Base-by-base conservation (phyloP, 495 filamentous ascomycete species). In the Trichoderma gamsii region DNA sequence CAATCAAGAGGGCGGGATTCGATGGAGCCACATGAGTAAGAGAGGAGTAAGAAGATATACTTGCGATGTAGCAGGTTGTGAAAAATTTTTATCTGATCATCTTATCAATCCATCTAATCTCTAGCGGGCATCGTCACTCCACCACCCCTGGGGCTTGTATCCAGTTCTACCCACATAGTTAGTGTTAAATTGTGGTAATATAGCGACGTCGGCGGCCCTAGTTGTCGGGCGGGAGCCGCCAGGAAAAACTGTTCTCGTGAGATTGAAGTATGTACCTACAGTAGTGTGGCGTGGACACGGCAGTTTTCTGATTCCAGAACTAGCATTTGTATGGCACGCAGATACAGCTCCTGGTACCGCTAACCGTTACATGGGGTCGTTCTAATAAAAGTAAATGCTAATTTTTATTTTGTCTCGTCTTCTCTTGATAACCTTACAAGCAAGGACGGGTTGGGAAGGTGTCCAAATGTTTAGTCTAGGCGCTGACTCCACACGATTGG, bases 91-190 rank as follows among this genome's bases (percentile, higher is more conserved):
- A 61, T 61, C 56, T 61, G 56, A 61, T 61, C 56, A 61, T 61
- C 56, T 61, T 61, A 61, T 61, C 56, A 61, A 61, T 61, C 56
- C 56, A 61, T 61, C 56, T 61, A 61, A 61, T 61, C 56, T 61
- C 56, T 61, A 61, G 56, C 27, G 56, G 25, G 56, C 23, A 61
- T 61, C 56, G 13, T 32, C 56, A 29, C 56, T 61, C 56, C 56
- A 61, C 56, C 27, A 27, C n/a, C 56, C 56, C 27, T 27, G 27
- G 27, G 25, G 23, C 29, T 61, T 61, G 12, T 61, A 16, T 61
- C 25, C 56, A 61, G 25, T 61, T 61, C 56, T 27, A 61, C 56
- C 56, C 56, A 61, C 56, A 21, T 61, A 61, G 56, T 61, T 25
- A 16, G 56, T 25, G 27, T 32, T 61, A 61, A 18, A 8, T 12